Evolutionary conservation across 331 rosid species (phyloP).

Genomic region (Arachis monticola): DNA sequence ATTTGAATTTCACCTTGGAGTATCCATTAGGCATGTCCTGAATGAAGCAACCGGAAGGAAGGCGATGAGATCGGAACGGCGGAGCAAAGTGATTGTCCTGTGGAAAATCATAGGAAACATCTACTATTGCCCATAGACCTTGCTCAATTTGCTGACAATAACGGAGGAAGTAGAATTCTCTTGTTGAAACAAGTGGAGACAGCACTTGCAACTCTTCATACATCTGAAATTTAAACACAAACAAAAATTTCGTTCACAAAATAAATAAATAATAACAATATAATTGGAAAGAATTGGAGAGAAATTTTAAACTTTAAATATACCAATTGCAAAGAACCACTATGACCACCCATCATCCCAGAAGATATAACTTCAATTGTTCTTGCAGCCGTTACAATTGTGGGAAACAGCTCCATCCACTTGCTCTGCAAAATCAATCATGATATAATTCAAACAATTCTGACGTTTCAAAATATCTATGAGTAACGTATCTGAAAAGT

Average conservation of each 20-base stretch:
- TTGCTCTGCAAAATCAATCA: conserved; percentile 63
- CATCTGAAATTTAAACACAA: conserved; percentile 55
- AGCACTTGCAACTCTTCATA: conserved; percentile 82
- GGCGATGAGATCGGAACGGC: conserved; percentile 63
- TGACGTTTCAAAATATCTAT: background rate
- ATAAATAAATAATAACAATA: background rate
- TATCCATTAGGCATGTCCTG: conserved; percentile 98
- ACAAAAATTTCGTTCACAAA: background rate
- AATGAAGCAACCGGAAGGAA: conserved; percentile 90
- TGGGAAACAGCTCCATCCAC: conserved; percentile 81
- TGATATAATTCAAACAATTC: conserved; percentile 9
- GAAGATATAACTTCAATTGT: conserved; percentile 81
- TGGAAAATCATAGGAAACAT: conserved; percentile 79
- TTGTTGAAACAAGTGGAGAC: conserved; percentile 83
- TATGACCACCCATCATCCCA: conserved; percentile 72
- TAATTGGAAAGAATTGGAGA: background rate
- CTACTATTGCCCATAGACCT: conserved; percentile 81
- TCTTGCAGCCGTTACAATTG: conserved; percentile 76
- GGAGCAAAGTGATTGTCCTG: conserved; percentile 68
- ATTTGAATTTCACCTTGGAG: conserved; percentile 58
- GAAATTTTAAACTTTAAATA: conserved; percentile 23
- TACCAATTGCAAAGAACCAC: conserved; percentile 86
- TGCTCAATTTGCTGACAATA: conserved; percentile 86
- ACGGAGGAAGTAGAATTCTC: conserved; percentile 82
- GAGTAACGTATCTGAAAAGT: too few species aligned